Base-by-base conservation (phyloP, 2,329 filamentous ascomycete genomes). In the Botrytis paeoniae region DNA sequence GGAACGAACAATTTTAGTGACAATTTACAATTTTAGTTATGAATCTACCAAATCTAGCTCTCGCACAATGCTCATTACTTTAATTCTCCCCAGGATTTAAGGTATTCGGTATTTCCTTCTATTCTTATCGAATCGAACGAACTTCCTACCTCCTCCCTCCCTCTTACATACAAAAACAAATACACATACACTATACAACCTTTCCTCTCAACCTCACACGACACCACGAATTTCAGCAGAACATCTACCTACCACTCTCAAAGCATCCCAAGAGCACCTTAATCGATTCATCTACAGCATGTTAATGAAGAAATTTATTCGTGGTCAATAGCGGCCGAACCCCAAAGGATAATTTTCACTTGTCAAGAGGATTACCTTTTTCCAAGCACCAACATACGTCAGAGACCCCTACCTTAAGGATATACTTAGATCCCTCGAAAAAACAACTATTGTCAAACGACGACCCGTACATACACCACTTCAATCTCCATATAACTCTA, bases 21-120 rank as follows among this genome's bases (percentile, higher is more conserved):
- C 18, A 22, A 54, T n/a, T 54, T 12, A 51, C 22, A 25, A 29
- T 65, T 48, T 51, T 25, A 51, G 48, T 51, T 51, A 66, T 66
- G 64, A 54, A 54, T n/a, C 45, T 54, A n/a, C 32, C 16, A 54
- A 4, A n/a, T 54, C 25, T 54, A 41, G 45, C 45, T 14, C 32
- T 54, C 45, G 35, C 64, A 68, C 64, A 39, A 68, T 45, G 20
- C 18, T 43, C 39, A 45, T 20, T 7, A 22, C 45, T 39, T 54
- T 54, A 39, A 68, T 68, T 54, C 45, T 29, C 61, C 22, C 64
- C 45, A 68, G 64, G 25, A 41, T 68, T 54, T 68, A 57, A 51
- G 35, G 64, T 68, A 29, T 68, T 41, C 64, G 48, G 29, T 51
- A 68, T 68, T 57, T 12, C 22, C 45, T 54, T 20, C 14, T 25